These are phyloP conservation scores for Rubroshorea leprosula DNA, from an alignment of 345 rosid species.

Conservation along the genomic window DNA sequence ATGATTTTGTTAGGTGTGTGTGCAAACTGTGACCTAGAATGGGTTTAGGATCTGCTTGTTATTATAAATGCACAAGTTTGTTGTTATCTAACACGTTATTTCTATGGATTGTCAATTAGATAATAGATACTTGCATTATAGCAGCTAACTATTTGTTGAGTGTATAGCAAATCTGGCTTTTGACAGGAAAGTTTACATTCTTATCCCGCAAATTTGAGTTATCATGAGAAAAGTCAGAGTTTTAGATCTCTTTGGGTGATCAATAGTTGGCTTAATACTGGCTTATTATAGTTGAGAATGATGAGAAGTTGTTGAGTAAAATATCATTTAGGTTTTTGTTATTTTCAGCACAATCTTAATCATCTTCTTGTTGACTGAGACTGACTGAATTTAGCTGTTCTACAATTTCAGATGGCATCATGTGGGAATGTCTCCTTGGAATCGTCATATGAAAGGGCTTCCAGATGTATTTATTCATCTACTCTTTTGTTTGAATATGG, in stretches of 20 bases:
- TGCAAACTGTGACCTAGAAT: too few species aligned
- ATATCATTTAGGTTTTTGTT: too few species aligned
- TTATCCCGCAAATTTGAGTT: too few species aligned
- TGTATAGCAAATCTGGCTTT: background rate
- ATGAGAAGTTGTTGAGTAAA: too few species aligned
- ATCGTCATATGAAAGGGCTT: conserved; percentile 50
- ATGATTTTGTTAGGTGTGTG: too few species aligned
- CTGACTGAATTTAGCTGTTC: background rate
- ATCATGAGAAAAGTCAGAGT: too few species aligned
- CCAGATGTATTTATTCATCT: conserved; percentile 42
- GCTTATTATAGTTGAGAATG: too few species aligned
- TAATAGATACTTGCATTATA: background rate
- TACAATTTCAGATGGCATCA: conserved; percentile 34
- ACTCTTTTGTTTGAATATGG: conserved; percentile 44
- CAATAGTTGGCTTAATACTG: too few species aligned
- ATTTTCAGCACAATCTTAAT: background rate
- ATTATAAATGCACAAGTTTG: too few species aligned
- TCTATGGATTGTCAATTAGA: background rate
- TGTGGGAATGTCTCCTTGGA: conserved; percentile 44
- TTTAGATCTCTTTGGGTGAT: too few species aligned
- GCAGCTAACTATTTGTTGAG: background rate
- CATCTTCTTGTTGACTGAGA: background rate
- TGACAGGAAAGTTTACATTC: background rate
- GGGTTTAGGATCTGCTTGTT: background rate
- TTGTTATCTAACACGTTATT: background rate